Base-by-base conservation (phyloP, 371 early-diverging fungal species). In the Massospora cicadina region DNA sequence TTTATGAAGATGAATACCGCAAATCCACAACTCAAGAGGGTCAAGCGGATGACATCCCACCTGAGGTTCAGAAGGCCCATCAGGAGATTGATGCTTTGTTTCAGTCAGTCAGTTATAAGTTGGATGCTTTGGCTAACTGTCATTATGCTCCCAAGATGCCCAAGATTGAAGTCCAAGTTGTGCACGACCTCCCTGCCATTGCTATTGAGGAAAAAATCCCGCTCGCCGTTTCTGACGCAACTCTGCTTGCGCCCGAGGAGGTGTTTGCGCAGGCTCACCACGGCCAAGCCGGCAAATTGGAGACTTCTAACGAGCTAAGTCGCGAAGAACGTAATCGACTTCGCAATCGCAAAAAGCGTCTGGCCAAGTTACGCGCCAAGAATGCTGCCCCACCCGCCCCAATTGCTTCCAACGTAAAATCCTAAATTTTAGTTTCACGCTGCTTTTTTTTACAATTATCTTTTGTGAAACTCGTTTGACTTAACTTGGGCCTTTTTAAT, bases 161-260 rank as follows among this genome's bases (percentile, higher is more conserved):
- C 61, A 81, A 80, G 68, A 75, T 85, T 25, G 90, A 93, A 65
- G 78, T 93, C 65, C 78, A 79, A 10, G 84, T 95, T 60, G 81
- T 85, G 61, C 77, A 86, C 59, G 82, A 86, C 65, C 85, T 89
- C 26, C 88, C 96, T 3, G 90, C 98, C 1, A 84, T 97, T 67
- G 77, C 84, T 58, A 87, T 95, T 86, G 98, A 97, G 75, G 98
- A 97, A 72, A 86, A 89, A 28, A 88, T 89, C 60, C 98, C 98
- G 10, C 82, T 91, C 29, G 78, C 82, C 67, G 91, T 93, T 27
- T 83, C 89, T 10, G 85, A 87, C 68, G 89, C 89, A 1, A 81
- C 82, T 1, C 75, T 88, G 54, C 76, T 89, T 60, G 93, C 95
- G 12, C 95, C 98, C 26, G 83, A 92, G 71, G 96, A 97, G 77